phyloP scores from a whole-genome alignment of 1,284 basidiomycete genomes.

The Earliella scabrosa region DNA sequence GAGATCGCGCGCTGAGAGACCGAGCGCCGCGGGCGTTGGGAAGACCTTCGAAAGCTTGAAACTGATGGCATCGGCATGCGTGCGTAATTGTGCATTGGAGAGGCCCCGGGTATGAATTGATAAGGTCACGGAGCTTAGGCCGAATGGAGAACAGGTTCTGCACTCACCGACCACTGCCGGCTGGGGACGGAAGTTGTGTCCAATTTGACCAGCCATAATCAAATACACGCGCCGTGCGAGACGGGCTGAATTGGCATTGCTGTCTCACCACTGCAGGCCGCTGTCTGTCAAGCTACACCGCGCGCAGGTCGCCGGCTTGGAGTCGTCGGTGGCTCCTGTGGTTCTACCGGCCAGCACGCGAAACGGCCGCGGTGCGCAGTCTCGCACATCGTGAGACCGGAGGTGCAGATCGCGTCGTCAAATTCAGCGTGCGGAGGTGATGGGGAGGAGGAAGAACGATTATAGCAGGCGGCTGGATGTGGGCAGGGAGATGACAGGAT shows the following conservation, averaged over 20 bases:
- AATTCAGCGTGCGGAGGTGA: constrained; percentile 15
- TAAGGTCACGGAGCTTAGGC: neutral
- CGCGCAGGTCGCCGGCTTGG: neutral
- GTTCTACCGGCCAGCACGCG: neutral
- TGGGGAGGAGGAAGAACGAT: neutral
- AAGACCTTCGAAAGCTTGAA: constrained; percentile 22
- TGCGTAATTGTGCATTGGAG: neutral
- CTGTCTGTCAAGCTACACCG: constrained; percentile 8
- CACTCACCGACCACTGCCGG: neutral
- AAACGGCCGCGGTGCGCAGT: constrained; percentile 7
- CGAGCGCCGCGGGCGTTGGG: constrained; percentile 18
- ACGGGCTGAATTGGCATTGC: neutral
- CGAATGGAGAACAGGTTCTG: neutral
- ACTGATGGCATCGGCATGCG: constrained; percentile 20
- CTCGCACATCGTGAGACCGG: constrained; percentile 21
- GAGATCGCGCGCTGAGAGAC: constrained; percentile 9
- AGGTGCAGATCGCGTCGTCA: constrained; percentile 24
- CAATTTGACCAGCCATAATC: constrained; percentile 21
- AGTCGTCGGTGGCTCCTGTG: no score
- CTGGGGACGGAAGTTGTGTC: neutral
- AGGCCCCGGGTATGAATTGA: neutral
- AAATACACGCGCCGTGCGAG: constrained; percentile 12
- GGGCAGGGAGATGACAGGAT: neutral
- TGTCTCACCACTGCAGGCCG: constrained; percentile 3
- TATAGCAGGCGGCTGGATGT: neutral